Percentiles rank a stretch among this genome's conserved stretches.
Conservation (phyloP, 2,329 filamentous ascomycete genomes). For the Didymella arachidicola region DNA sequence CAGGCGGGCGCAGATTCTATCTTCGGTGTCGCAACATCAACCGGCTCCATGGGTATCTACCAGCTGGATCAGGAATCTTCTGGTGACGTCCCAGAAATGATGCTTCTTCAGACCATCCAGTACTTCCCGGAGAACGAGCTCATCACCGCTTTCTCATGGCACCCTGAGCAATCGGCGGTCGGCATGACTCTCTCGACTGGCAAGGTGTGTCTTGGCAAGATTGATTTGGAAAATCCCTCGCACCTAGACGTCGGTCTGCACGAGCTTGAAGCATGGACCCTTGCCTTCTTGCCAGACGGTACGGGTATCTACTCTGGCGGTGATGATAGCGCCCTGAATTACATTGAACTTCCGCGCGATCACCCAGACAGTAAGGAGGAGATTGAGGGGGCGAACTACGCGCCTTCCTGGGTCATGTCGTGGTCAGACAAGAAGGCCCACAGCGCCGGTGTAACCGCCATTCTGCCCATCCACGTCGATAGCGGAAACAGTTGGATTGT, state of each 20-base stretch:
- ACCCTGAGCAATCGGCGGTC: constrained; percentile 65
- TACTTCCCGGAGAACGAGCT: constrained; percentile 67
- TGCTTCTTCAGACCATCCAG: constrained; percentile 53
- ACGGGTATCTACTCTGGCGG: constrained; percentile 72
- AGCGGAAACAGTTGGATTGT: constrained; percentile 65
- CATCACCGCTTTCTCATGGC: constrained; percentile 77
- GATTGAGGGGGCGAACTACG: constrained; percentile 11
- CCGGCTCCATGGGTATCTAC: constrained; percentile 73
- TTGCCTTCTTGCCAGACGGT: constrained; percentile 62
- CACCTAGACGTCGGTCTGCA: constrained; percentile 49
- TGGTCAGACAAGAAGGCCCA: constrained; percentile 68
- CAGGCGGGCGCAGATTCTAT: constrained; percentile 52
- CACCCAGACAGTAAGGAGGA: constrained; percentile 11
- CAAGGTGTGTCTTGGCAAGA: constrained; percentile 56
- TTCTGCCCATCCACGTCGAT: constrained; percentile 70
- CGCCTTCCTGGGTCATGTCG: constrained; percentile 26
- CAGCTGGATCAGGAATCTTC: constrained; percentile 49
- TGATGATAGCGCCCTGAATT: constrained; percentile 73
- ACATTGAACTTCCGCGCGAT: constrained; percentile 28
- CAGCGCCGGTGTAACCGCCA: constrained; percentile 85
- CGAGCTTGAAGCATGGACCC: constrained; percentile 76
- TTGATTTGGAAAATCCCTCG: constrained; percentile 25
- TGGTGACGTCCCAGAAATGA: constrained; percentile 24
- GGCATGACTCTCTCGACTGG: constrained; percentile 77
- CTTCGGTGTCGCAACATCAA: constrained; percentile 80